A percentile compares a stretch with the other conserved stretches of the same genome.
phyloP scores from a whole-genome alignment of 2,329 filamentous ascomycete genomes.

The Xylariaceae sp. region DNA sequence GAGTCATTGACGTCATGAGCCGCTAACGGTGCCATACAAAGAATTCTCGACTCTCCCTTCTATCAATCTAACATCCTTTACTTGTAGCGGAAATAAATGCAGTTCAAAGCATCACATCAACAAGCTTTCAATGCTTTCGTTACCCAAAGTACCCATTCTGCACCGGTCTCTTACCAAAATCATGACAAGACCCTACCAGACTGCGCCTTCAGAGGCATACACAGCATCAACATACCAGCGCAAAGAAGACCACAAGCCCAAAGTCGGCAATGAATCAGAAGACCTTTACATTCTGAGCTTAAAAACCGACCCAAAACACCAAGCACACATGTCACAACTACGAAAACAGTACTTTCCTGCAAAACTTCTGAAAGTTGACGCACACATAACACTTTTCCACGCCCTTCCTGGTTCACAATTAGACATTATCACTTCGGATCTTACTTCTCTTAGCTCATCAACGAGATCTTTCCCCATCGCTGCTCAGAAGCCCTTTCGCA shows the following conservation, averaged over 20 bases:
- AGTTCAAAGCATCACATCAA: too few relatives aligned
- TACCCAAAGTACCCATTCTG: too few relatives aligned
- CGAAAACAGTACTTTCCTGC: conserved; percentile 14
- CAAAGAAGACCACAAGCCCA: conserved; percentile 8
- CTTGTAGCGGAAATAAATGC: not conserved
- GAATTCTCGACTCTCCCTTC: not conserved
- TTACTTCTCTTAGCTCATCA: not conserved
- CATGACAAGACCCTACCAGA: too few relatives aligned
- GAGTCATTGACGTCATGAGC: not conserved
- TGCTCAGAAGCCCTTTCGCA: conserved; percentile 6
- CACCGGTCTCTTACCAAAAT: too few relatives aligned
- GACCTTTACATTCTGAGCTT: conserved; percentile 16
- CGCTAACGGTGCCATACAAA: not conserved
- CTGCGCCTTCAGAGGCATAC: too few relatives aligned
- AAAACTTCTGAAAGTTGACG: conserved; percentile 14
- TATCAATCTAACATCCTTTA: not conserved
- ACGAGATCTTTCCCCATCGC: conserved; percentile 7
- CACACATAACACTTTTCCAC: conserved; percentile 20
- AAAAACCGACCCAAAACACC: conserved; percentile 9
- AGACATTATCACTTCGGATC: conserved; percentile 1
- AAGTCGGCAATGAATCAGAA: not conserved
- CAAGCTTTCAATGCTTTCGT: too few relatives aligned
- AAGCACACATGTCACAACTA: conserved; percentile 12
- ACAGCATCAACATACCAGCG: not conserved
- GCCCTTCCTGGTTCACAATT: conserved; percentile 15